phyloP scores from a whole-genome alignment of 108 stramenopile species.

The Nitzschia palea region DNA sequence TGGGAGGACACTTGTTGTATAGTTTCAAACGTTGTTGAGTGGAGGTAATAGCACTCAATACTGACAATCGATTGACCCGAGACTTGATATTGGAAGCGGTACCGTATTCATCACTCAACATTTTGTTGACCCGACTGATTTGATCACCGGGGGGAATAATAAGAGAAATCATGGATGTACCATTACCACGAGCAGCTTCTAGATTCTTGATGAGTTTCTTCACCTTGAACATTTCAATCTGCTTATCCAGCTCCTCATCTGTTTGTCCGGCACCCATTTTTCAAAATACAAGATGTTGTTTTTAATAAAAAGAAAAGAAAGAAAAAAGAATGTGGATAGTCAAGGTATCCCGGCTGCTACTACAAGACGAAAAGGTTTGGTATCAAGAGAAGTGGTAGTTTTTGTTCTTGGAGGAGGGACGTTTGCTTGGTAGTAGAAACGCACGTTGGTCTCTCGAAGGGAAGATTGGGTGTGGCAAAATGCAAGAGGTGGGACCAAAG shows the following conservation, averaged over 20 bases:
- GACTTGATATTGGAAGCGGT: conserved; percentile 99
- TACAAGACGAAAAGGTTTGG: too few species aligned
- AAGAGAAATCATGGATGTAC: conserved; percentile 99
- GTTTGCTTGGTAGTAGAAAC: too few species aligned
- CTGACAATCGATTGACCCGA: conserved; percentile 95
- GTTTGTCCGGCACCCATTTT: conserved; percentile 43
- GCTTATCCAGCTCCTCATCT: conserved; percentile 58
- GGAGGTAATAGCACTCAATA: conserved; percentile 97
- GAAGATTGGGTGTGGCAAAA: too few species aligned
- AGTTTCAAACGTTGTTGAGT: conserved; percentile 99
- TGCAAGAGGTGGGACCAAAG: too few species aligned
- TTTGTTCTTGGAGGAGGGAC: too few species aligned
- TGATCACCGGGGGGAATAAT: conserved; percentile 98
- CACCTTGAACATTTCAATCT: conserved; percentile 99
- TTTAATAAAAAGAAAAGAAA: too few species aligned
- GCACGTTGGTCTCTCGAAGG: too few species aligned
- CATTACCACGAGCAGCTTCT: conserved; percentile 91
- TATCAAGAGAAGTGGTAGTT: too few species aligned
- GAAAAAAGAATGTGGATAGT: too few species aligned
- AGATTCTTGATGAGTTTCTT: conserved; percentile 99
- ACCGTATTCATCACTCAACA: conserved; percentile 98
- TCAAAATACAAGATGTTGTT: too few species aligned
- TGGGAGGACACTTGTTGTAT: conserved; percentile 93
- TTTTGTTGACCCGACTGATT: conserved; percentile 93
- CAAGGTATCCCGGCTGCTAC: too few species aligned